Conservation (phyloP, 1,284 basidiomycete genomes). For the Farysia itapuensis region DNA sequence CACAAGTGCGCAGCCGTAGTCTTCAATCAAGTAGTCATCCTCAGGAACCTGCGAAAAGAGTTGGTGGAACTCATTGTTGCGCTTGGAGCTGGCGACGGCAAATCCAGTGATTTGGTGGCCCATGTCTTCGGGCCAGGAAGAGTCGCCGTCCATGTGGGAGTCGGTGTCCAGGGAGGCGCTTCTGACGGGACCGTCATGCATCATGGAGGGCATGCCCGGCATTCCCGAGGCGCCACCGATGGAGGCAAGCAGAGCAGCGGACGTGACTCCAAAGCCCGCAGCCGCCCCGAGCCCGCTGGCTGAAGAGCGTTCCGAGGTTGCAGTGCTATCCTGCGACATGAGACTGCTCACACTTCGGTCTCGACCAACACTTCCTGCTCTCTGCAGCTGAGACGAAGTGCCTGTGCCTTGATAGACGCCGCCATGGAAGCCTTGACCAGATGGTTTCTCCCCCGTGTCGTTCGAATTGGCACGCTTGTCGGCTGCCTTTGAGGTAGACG, state of each 20-base stretch:
- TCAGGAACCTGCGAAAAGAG: conserved; percentile 83
- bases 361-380: conserved; percentile 27
- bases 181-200: conserved; percentile 12
- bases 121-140: conserved; percentile 39
- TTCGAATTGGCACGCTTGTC: conserved; percentile 1
- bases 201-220: conserved; percentile 11
- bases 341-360: conserved; percentile 34
- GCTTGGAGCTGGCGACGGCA: conserved; percentile 90
- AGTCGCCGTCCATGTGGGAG: conserved; percentile 32
- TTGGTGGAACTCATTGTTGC: conserved; percentile 94
- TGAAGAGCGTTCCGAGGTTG: conserved; percentile 28
- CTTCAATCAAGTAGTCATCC: conserved; percentile 98
- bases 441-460: conserved; percentile 1
- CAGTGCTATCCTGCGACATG: conserved; percentile 32
- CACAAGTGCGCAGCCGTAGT: conserved; percentile 94
- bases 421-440: conserved; percentile 26
- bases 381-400: too few relatives aligned
- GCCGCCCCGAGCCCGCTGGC: conserved; percentile 47
- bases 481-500: conserved; percentile 8
- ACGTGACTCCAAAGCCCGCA: conserved; percentile 36
- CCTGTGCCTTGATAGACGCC: conserved; percentile 45
- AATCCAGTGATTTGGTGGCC: conserved; percentile 68
- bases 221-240: conserved; percentile 28
- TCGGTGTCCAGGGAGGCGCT: conserved; percentile 27
- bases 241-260: conserved; percentile 40